phyloP scores from a whole-genome alignment of 2,329 filamentous ascomycete genomes.

The Colletotrichum sp. region DNA sequence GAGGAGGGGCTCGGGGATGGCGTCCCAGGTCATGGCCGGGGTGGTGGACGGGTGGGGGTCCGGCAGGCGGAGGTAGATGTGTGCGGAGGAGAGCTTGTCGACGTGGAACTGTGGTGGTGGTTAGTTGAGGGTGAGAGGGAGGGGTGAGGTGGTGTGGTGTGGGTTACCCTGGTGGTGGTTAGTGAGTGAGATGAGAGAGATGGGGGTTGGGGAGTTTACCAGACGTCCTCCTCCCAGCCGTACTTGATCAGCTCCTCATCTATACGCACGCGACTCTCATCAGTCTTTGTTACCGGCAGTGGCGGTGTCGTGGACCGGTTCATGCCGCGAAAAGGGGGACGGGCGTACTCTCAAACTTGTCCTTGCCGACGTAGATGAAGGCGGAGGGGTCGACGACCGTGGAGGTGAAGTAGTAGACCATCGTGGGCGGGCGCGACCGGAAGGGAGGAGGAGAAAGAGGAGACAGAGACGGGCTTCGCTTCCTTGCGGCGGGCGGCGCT shows the following conservation, averaged over 20 bases:
- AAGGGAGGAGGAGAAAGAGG: not conserved
- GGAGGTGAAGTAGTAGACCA: conserved; percentile 98
- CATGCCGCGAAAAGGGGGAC: conserved; percentile 28
- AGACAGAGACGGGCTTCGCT: not conserved
- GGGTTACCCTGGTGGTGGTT: conserved; percentile 28
- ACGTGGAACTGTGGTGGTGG: conserved; percentile 81
- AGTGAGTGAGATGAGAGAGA: not conserved
- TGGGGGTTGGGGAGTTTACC: conserved; percentile 60
- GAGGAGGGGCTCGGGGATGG: conserved; percentile 75
- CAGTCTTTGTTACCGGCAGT: not conserved
- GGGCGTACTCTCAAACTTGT: conserved; percentile 93
- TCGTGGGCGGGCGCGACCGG: conserved; percentile 35
- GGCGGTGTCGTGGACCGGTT: too few relatives aligned
- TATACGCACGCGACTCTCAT: conserved; percentile 40
- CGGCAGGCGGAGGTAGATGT: conserved; percentile 89
- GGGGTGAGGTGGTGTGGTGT: not conserved
- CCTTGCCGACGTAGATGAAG: conserved; percentile 95
- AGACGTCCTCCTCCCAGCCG: conserved; percentile 95
- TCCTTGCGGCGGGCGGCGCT: not conserved
- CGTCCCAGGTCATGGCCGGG: conserved; percentile 67
- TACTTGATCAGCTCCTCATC: conserved; percentile 96
- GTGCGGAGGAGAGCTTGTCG: conserved; percentile 95
- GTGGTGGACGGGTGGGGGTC: conserved; percentile 58
- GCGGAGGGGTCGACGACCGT: conserved; percentile 81
- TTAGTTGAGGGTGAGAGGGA: not conserved